Evolutionary conservation across 345 rosid genomes (phyloP).

Genomic region (Firmiana major): DNA sequence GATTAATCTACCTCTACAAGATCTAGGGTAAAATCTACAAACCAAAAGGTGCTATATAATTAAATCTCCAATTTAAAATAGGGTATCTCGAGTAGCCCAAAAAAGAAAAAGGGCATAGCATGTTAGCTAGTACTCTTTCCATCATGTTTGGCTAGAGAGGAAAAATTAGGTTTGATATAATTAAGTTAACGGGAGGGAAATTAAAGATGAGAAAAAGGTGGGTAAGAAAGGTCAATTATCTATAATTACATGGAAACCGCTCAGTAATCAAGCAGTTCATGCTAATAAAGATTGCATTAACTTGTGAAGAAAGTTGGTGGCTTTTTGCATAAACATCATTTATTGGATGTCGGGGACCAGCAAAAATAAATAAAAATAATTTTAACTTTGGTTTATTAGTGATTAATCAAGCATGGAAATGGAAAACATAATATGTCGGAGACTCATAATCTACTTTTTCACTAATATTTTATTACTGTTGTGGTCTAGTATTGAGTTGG

Average conservation of each 20-base stretch:
- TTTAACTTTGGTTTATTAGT: not conserved
- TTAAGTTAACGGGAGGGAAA: not conserved
- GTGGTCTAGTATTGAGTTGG: too few species aligned
- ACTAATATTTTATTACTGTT: too few species aligned
- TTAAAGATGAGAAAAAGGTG: not conserved
- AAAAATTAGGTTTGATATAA: not conserved
- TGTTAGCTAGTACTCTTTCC: not conserved
- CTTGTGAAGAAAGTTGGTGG: constrained; percentile 21
- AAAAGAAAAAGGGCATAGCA: not conserved
- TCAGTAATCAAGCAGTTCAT: not conserved
- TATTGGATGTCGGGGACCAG: constrained; percentile 39
- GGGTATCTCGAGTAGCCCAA: not conserved
- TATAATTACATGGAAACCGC: constrained; percentile 17
- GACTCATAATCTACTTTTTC: too few species aligned
- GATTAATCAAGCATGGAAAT: not conserved
- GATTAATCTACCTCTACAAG: not conserved
- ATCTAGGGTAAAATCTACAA: not conserved
- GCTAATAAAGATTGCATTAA: constrained; percentile 7
- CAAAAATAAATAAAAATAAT: not conserved
- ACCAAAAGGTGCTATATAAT: not conserved
- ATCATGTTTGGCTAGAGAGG: not conserved
- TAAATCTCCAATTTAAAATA: not conserved
- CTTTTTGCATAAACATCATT: constrained; percentile 33
- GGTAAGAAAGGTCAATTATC: constrained; percentile 12
- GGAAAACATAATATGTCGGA: not conserved